Percentiles rank a stretch among this genome's conserved stretches.
phyloP scores from a whole-genome alignment of 345 rosid genomes.

The Tarenaya hassleriana region DNA sequence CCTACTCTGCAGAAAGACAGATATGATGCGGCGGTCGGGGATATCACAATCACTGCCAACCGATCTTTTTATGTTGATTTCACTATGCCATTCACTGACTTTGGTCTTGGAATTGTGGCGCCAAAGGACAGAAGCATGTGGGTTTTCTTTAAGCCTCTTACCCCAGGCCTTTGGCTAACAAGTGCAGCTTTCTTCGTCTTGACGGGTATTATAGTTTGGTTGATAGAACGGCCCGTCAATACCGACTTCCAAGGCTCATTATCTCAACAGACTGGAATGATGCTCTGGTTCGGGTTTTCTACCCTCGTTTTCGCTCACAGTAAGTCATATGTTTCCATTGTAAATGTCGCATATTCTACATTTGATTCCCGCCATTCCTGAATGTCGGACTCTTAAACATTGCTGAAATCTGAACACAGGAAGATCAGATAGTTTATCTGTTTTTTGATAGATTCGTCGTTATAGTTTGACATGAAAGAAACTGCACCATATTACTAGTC shows the following conservation, averaged over 20 bases:
- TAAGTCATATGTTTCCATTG: slow-evolving; percentile 14
- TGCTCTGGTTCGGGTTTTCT: slow-evolving; percentile 44
- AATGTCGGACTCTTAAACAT: too few species aligned
- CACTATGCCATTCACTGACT: slow-evolving; percentile 40
- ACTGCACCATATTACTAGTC: too few species aligned
- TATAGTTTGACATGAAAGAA: too few species aligned
- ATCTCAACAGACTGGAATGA: slow-evolving; percentile 31
- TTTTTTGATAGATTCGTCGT: too few species aligned
- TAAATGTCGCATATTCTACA: neutral
- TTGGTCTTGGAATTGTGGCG: slow-evolving; percentile 43
- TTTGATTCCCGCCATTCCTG: neutral
- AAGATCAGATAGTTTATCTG: too few species aligned
- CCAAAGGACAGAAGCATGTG: slow-evolving; percentile 29
- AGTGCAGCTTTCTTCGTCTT: slow-evolving; percentile 33
- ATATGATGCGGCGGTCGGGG: slow-evolving; percentile 43
- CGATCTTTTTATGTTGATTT: slow-evolving; percentile 38
- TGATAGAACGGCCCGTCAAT: slow-evolving; percentile 41
- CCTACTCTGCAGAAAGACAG: slow-evolving; percentile 21
- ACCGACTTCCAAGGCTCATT: slow-evolving; percentile 37
- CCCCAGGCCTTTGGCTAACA: slow-evolving; percentile 41
- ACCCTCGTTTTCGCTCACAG: slow-evolving; percentile 48
- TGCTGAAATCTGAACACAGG: too few species aligned
- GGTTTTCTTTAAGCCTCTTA: slow-evolving; percentile 50
- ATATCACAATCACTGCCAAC: slow-evolving; percentile 32
- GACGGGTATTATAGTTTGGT: slow-evolving; percentile 40